These are phyloP conservation scores for Phialophora verrucosa DNA, from an alignment of 2,329 filamentous ascomycete genomes.

Conservation along the genomic window DNA sequence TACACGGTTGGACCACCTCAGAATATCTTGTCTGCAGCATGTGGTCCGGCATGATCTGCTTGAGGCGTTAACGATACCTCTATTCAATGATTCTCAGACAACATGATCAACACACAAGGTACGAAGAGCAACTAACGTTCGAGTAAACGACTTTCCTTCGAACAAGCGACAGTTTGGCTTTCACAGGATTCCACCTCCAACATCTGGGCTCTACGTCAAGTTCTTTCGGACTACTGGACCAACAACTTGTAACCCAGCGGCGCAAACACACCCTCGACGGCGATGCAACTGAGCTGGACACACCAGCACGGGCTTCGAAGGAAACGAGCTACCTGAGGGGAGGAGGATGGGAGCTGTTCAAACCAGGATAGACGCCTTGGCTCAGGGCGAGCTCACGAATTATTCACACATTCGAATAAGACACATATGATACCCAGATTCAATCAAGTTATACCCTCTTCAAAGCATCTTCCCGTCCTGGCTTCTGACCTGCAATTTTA, in stretches of 20 bases:
- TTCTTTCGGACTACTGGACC: neutral
- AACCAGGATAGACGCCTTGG: neutral
- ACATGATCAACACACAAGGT: conserved; percentile 1
- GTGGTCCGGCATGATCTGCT: conserved; percentile 22
- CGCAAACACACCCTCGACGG: too few species aligned
- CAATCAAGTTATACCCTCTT: neutral
- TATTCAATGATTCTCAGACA: neutral
- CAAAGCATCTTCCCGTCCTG: neutral
- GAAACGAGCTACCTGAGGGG: neutral
- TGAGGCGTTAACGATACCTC: neutral
- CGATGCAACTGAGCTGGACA: neutral
- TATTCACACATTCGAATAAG: neutral
- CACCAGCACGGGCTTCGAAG: neutral
- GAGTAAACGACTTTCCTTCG: neutral
- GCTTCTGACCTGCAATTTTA: neutral
- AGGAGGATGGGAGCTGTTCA: neutral
- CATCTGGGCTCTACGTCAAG: neutral
- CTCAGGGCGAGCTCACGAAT: neutral
- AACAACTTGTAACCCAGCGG: neutral
- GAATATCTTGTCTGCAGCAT: conserved; percentile 35
- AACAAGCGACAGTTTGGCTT: neutral
- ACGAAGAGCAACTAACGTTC: neutral
- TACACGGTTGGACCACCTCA: conserved; percentile 38
- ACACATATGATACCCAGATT: conserved; percentile 1
- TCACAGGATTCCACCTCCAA: neutral